Evolutionary conservation across 2,329 filamentous ascomycete species (phyloP), one percentile per base, ranked within the genome.

Genomic region (Intubia oerlemansii): DNA sequence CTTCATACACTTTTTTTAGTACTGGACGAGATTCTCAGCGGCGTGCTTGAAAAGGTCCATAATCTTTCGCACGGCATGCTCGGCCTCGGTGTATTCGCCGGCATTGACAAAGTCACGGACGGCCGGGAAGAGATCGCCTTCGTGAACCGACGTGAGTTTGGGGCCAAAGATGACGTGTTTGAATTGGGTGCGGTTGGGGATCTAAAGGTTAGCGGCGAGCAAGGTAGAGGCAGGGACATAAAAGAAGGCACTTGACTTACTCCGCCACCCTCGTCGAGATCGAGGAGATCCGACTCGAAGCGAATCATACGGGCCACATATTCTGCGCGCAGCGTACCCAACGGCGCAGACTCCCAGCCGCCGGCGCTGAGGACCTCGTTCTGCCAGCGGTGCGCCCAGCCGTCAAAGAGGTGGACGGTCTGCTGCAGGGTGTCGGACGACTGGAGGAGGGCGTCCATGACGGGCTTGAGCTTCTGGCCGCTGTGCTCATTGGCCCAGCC

Each of bases 91-190:
- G 76, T 75, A 84, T 41, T 91, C 66, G 16, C 65, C 63, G 4
- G 58, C 62, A 36, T 77, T 66, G 23, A 93, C 57, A 7, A 75
- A 71, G 42, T 93, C 84, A 32, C 80, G 63, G 32, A 93, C 76
- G n/a, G 73, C 74, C 0, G 85, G 85, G 52, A 90, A 90, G 36
- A 66, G 66, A 0, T 65, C 64, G 32, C 65, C 63, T 18, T 75
- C 64, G 38, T 73, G 65, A 21, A 63, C 67, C 19, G 71, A 72
- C 74, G 80, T 84, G 3, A 67, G 56, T 42, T 80, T 67, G 1
- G 88, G 88, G 2, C 78, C 85, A 45, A 84, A 91, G 32, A 98
- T 54, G 43, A 90, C 64, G 50, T 93, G 88, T 49, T 90, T 92
- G 60, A 82, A 98, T 51, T 95, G 88, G 5, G 77, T 78, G 38